These are phyloP conservation scores for Neckera pumila DNA, from an alignment of 225 moss, liverwort and hornwort species.

Conservation along the genomic window DNA sequence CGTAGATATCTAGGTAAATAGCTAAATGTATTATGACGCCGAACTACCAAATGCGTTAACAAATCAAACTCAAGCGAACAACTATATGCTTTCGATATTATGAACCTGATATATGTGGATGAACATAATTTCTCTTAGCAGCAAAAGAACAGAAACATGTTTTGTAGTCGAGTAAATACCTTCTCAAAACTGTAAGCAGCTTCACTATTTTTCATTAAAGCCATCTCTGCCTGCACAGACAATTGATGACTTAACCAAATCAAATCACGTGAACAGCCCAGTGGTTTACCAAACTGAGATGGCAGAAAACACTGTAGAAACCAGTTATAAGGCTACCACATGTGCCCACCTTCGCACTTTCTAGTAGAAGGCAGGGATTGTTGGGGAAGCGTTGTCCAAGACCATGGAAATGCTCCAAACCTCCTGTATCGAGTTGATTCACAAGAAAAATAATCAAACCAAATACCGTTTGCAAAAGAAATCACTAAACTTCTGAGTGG, in stretches of 20 bases:
- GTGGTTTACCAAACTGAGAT: not conserved
- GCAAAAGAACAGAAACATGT: not conserved
- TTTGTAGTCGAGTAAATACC: constrained; percentile 14
- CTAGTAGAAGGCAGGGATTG: constrained; percentile 64
- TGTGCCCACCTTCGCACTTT: constrained; percentile 67
- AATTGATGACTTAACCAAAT: not conserved
- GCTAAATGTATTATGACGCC: not conserved
- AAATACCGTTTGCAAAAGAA: not conserved
- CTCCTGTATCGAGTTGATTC: constrained; percentile 28
- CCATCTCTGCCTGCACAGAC: constrained; percentile 61
- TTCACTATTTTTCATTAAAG: constrained; percentile 61
- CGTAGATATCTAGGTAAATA: not conserved
- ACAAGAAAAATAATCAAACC: not conserved
- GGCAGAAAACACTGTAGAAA: not conserved
- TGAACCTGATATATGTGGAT: not conserved
- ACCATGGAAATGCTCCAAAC: constrained; percentile 70
- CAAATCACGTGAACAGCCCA: not conserved
- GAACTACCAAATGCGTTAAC: not conserved
- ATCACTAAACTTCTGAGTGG: not conserved
- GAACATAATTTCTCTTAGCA: not conserved
- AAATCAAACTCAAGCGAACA: not conserved
- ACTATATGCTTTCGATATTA: not conserved
- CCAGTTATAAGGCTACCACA: not conserved
- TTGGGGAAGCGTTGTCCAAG: constrained; percentile 87
- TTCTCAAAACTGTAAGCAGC: constrained; percentile 85